Evolutionary conservation across 2,329 filamentous ascomycete genomes (phyloP), one percentile per base, ranked within the genome.

Genomic region (Claviceps sp.): DNA sequence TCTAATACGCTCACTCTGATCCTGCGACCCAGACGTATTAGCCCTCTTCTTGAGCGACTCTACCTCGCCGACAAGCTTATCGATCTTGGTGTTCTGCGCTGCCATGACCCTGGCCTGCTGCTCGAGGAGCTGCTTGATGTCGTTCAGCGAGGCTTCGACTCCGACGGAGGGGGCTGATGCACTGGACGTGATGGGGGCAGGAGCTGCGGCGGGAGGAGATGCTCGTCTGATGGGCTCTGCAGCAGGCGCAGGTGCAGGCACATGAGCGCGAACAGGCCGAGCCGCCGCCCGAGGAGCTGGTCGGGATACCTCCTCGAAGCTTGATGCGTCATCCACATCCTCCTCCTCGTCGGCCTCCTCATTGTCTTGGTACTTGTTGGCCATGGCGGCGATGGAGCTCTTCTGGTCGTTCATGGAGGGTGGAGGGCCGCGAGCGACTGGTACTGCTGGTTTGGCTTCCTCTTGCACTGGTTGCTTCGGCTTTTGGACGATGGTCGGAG

Each of bases 241-340:
- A 47, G 56, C 37, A 19, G 60, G 56, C 44, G 55, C 54, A 26
- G 55, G 69, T 59, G 72, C 64, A 30, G 68, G 61, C 13, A 64
- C 59, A 22, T 71, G 65, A 62, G 76, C 76, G 50, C 63, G 50
- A 22, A 72, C 73, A 26, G 64, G 60, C 30, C 64, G 65, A 47
- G 64, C 54, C 19, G 68, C 66, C 22, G 65, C 60, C 47, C 85
- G 83, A 59, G 87, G 84, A 11, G 79, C 71, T 19, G 88, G 87
- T 64, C 88, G 89, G 37, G 84, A 68, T 37, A 93, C 77, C 64
- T 95, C 89, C 64, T 96, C 90, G 59, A 96, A 96, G 69, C 84
- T 88, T 1, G 87, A 91, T 30, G 78, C 76, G 53, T 87, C 84
- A 47, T 83, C 81, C 17, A 80, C 74, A 2, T 77, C 75, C 11